phyloP scores from a whole-genome alignment of 306 rosid genomes.

The Inga oerstediana region DNA sequence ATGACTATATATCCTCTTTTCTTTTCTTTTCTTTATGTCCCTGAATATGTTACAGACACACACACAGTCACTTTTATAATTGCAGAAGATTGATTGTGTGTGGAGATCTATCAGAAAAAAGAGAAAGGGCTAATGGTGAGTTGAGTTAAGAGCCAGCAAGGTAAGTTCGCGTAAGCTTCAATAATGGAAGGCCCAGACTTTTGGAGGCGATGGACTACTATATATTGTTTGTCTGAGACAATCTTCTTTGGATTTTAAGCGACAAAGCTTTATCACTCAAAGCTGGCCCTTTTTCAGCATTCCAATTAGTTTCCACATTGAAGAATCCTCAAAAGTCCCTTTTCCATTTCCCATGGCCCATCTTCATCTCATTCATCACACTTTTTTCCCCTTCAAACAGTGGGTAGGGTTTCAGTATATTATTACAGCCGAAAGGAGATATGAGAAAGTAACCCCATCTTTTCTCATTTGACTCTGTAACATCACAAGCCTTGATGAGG shows the following conservation, averaged over 20 bases:
- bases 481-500: neutral
- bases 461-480: neutral
- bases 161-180: neutral
- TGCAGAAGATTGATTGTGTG: neutral
- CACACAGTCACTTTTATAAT: neutral
- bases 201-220: neutral
- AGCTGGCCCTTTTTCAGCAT: neutral
- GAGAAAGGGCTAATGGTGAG: neutral
- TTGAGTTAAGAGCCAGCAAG: neutral
- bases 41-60: neutral
- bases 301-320: slow-evolving; percentile 3
- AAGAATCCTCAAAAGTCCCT: slow-evolving; percentile 13
- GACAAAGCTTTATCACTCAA: slow-evolving; percentile 5
- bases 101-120: neutral
- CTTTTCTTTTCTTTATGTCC: neutral
- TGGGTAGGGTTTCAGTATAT: too few relatives aligned
- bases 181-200: slow-evolving; percentile 18
- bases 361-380: neutral
- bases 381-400: neutral
- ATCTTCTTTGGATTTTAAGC: neutral
- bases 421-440: neutral
- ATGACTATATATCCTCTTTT: neutral
- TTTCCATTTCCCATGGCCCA: slow-evolving; percentile 21
- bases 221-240: neutral
- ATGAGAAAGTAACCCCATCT: neutral